Evolutionary conservation across 805 yeast genomes (phyloP).

Genomic region (Millerozyma acaciae): DNA sequence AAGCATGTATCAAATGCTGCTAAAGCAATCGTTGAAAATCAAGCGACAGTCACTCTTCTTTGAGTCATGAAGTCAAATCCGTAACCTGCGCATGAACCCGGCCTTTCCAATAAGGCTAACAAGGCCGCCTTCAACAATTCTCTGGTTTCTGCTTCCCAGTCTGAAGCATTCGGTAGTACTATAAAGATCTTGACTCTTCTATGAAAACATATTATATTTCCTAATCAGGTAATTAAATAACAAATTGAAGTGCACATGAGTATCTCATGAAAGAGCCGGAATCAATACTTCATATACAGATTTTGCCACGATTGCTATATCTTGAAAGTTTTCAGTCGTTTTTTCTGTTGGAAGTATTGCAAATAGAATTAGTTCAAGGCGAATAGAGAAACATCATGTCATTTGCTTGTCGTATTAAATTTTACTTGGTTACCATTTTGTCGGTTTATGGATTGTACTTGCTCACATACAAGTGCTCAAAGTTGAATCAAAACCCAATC

Average conservation of each 20-base stretch:
- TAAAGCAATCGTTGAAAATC: too few relatives aligned
- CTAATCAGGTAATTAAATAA: conserved; percentile 10
- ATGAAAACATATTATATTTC: conserved; percentile 4
- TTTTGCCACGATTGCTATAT: conserved; percentile 10
- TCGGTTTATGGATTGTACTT: conserved; percentile 35
- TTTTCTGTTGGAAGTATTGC: not conserved
- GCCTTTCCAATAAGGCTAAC: too few relatives aligned
- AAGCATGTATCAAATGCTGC: too few relatives aligned
- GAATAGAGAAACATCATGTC: not conserved
- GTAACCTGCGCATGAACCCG: too few relatives aligned
- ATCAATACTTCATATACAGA: conserved; percentile 1
- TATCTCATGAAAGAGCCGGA: conserved; percentile 1
- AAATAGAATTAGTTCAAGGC: not conserved
- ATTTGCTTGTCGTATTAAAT: conserved; percentile 5
- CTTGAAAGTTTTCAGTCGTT: not conserved
- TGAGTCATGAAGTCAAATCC: too few relatives aligned
- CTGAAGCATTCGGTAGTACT: too few relatives aligned
- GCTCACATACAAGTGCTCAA: conserved; percentile 36
- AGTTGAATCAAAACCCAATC: conserved; percentile 25
- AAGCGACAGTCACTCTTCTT: too few relatives aligned
- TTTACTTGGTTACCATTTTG: conserved; percentile 19
- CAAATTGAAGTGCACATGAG: conserved; percentile 7
- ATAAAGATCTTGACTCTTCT: too few relatives aligned
- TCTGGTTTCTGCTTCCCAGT: too few relatives aligned
- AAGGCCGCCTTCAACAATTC: too few relatives aligned